Base-by-base conservation (phyloP, 768 basidiomycete species). In the Hortiboletus campestris region DNA sequence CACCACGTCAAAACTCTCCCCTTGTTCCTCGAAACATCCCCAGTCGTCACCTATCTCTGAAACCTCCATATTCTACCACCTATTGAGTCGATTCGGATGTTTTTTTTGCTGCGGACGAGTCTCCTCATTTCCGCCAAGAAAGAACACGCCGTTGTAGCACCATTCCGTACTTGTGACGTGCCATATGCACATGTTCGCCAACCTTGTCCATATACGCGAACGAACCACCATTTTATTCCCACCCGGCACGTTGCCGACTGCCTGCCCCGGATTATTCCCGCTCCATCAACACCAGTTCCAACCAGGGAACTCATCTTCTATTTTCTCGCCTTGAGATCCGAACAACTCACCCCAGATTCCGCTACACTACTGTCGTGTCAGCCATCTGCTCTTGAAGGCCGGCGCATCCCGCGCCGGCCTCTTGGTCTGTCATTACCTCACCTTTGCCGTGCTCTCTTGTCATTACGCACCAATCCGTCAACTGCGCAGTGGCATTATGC, bases 141-240 rank as follows among this genome's bases (percentile, higher is more conserved):
- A 12, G 7, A 41, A 31, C 62, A 63, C 42, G 62, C 63, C 10
- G 41, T 50, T 52, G 58, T 52, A 62, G 61, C 52, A 47, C 17
- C 48, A 11, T 51, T 45, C 49, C 45, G 51, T 62, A 60, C 48
- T 16, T 1, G 49, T 19, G 49, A 56, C 53, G 53, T 46, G 43
- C 59, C 46, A 57, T 11, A 62, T 62, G 46, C 61, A 52, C 61
- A 63, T 62, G 61, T 62, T 63, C 50, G 56, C 49, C 46, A 51
- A 11, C 49, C 9, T 12, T 19, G 2, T 8, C 19, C 11, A 32
- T 29, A 45, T 56, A 61, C 59, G 41, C 46, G 54, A 61, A 25
- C 56, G 4, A 58, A 46, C 38, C 25, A 13, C 32, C 57, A 40
- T 60, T 57, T 28, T 60, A 49, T 41, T 36, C 57, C 61, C 62